A percentile compares a stretch with the other conserved stretches of the same genome.
Evolutionary conservation across 345 rosid species (phyloP).

Genomic region (Aquilaria malaccensis): DNA sequence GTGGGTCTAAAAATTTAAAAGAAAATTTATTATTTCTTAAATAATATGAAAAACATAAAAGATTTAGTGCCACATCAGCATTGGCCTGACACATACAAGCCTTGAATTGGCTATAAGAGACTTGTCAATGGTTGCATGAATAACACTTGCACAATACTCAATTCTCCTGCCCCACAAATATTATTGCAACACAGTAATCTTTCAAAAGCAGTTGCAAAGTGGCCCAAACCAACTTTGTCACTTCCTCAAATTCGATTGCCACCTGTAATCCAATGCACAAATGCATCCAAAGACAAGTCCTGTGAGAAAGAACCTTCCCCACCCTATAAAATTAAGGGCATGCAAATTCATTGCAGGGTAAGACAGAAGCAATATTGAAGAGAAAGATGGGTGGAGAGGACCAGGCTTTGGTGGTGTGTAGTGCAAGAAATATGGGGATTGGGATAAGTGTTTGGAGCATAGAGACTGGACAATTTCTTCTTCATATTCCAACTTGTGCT

Average conservation of each 20-base stretch:
- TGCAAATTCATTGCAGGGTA: no score
- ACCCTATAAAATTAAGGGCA: neutral
- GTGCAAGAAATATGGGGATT: slow-evolving; percentile 31
- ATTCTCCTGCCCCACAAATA: neutral
- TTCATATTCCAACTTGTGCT: slow-evolving; percentile 41
- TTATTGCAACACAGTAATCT: no score
- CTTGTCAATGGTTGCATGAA: slow-evolving; percentile 3
- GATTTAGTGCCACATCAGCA: neutral
- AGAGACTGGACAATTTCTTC: slow-evolving; percentile 32
- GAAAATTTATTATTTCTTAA: no score
- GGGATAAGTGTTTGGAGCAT: slow-evolving; percentile 34
- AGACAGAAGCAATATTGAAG: neutral
- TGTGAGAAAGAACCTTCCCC: neutral
- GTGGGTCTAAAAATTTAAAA: no score
- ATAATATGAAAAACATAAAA: no score
- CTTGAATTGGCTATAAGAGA: neutral
- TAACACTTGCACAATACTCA: slow-evolving; percentile 3
- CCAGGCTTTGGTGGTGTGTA: slow-evolving; percentile 37
- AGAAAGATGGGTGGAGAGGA: slow-evolving; percentile 13
- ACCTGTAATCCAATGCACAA: slow-evolving; percentile 12
- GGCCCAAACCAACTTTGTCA: slow-evolving; percentile 24
- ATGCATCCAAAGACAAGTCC: neutral
- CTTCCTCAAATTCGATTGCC: slow-evolving; percentile 8
- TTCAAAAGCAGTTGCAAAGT: neutral
- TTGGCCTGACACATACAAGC: neutral